A percentile compares a stretch with the other conserved stretches of the same genome.
phyloP scores from a whole-genome alignment of 208 protist species.

The Leptomonas seymouri region DNA sequence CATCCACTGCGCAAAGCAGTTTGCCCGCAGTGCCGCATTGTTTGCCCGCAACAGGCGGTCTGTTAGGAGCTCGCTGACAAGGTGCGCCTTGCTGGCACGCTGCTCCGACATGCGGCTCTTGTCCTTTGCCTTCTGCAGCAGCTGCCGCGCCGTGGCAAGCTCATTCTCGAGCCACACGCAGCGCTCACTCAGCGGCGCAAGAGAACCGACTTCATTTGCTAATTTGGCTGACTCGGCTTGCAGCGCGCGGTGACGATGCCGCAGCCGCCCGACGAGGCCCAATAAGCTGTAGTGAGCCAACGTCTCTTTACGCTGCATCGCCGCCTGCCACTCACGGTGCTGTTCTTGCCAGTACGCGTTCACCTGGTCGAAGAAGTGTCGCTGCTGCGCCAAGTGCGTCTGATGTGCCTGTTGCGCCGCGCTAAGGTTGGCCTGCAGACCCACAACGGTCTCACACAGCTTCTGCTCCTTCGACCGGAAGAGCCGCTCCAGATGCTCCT shows the following conservation, averaged over 20 bases:
- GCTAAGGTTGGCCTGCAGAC: constrained; percentile 23
- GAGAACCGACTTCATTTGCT: constrained; percentile 20
- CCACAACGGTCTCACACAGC: constrained; percentile 21
- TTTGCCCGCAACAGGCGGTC: constrained; percentile 11
- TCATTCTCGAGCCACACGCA: constrained; percentile 33
- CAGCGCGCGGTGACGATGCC: constrained; percentile 17
- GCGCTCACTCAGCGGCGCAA: constrained; percentile 40
- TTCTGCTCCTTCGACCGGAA: constrained; percentile 37
- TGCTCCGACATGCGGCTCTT: constrained; percentile 5
- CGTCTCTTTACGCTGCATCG: constrained; percentile 20
- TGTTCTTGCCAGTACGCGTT: constrained; percentile 16
- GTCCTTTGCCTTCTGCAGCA: constrained; percentile 18
- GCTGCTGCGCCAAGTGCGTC: not conserved
- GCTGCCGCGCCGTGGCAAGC: constrained; percentile 12
- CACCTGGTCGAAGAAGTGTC: not conserved
- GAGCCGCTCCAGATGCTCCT: constrained; percentile 47
- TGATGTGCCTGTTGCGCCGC: not conserved
- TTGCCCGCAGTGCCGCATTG: constrained; percentile 9
- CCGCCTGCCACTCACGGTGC: constrained; percentile 1
- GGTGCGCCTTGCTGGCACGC: not conserved
- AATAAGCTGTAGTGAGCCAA: constrained; percentile 2
- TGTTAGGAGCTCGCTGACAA: constrained; percentile 18
- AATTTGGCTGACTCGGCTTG: constrained; percentile 23
- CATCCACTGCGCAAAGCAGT: constrained; percentile 32
- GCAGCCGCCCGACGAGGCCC: constrained; percentile 23